Evolutionary conservation across 352 stramenopile species (phyloP).

Genomic region (Globisporangium viniferum): DNA sequence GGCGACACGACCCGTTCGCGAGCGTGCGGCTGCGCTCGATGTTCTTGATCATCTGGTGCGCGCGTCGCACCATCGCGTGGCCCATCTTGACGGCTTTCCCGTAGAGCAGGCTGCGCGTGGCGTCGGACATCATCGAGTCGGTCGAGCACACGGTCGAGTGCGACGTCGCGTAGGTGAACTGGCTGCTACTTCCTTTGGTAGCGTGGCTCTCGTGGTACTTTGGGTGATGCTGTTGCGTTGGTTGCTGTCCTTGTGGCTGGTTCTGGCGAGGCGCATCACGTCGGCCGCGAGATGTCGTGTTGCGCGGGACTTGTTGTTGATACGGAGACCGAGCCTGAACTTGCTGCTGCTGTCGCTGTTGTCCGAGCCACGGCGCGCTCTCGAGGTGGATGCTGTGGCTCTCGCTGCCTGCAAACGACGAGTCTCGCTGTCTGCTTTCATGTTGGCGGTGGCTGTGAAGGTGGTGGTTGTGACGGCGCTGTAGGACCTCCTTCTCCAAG

Average conservation of each 20-base stretch:
- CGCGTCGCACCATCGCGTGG: constrained; percentile 13
- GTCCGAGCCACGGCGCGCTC: constrained; percentile 15
- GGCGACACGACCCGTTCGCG: neutral
- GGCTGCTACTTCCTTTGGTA: constrained; percentile 10
- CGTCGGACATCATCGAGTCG: constrained; percentile 9
- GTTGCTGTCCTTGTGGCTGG: neutral
- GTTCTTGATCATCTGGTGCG: constrained; percentile 16
- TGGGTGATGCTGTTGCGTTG: neutral
- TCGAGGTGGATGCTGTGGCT: constrained; percentile 15
- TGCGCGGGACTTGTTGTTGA: neutral
- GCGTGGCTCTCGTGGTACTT: neutral
- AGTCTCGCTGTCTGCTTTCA: neutral
- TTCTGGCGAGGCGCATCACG: neutral
- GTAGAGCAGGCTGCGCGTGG: constrained; percentile 10
- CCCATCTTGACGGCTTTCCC: constrained; percentile 12
- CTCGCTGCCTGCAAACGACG: too few relatives aligned
- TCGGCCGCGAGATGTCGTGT: neutral
- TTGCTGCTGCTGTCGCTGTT: neutral
- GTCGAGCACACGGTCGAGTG: neutral
- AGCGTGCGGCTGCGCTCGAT: constrained; percentile 13
- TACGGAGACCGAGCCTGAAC: neutral
- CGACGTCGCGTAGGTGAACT: neutral
- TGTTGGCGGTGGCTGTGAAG: neutral
- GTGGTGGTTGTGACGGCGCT: neutral
- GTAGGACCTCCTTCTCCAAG: neutral